Conservation (phyloP, 768 basidiomycete species). For the Lactarius quietus region DNA sequence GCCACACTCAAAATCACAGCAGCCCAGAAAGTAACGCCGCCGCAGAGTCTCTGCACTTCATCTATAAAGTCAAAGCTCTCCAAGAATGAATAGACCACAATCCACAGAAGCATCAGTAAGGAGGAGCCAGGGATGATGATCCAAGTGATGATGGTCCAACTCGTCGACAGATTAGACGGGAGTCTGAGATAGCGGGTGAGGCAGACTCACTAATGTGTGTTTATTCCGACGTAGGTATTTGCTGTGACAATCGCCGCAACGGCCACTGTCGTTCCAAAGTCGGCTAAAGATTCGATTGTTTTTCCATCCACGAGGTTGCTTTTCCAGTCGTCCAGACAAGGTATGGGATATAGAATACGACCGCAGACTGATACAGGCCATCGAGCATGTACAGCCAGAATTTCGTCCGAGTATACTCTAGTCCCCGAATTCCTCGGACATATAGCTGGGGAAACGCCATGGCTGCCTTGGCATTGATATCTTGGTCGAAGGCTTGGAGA, state of each 20-base stretch:
- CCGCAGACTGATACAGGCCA: conserved; percentile 87
- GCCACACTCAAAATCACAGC: conserved; percentile 65
- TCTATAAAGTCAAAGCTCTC: conserved; percentile 65
- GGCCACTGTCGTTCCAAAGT: conserved; percentile 90
- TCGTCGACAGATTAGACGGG: conserved; percentile 29
- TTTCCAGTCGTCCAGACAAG: conserved; percentile 63
- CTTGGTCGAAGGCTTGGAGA: conserved; percentile 86
- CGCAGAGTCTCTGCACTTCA: conserved; percentile 70
- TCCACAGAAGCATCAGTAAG: conserved; percentile 82
- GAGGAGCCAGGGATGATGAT: conserved; percentile 75
- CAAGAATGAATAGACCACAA: conserved; percentile 83
- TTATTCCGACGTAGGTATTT: conserved; percentile 86
- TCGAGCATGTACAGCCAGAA: conserved; percentile 97
- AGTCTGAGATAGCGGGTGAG: conserved; percentile 13
- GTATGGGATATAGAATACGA: conserved; percentile 86
- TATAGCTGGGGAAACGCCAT: conserved; percentile 96
- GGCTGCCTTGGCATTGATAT: conserved; percentile 84
- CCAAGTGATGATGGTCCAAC: conserved; percentile 87
- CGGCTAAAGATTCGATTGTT: conserved; percentile 73
- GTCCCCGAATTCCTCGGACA: conserved; percentile 85
- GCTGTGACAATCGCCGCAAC: conserved; percentile 85
- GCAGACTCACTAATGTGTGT: conserved; percentile 77
- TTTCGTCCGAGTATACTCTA: conserved; percentile 87
- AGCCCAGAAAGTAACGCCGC: conserved; percentile 80
- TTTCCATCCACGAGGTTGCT: conserved; percentile 71